Percentiles rank a stretch among this genome's conserved stretches.
These are phyloP conservation scores for Alnus rubra DNA, from an alignment of 306 rosid genomes.

Conservation along the genomic window DNA sequence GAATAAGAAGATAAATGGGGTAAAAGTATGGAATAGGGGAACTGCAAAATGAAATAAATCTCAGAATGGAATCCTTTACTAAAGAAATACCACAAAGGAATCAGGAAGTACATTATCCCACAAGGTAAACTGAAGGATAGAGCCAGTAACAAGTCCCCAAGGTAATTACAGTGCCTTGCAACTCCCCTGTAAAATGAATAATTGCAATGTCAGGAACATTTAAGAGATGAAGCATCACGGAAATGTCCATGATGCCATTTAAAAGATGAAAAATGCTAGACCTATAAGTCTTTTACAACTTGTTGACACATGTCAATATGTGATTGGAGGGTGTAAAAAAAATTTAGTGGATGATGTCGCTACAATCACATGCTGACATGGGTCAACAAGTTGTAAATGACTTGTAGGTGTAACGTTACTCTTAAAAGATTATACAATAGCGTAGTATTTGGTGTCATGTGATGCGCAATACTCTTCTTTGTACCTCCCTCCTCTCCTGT, in stretches of 20 bases:
- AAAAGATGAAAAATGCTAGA: too few species aligned
- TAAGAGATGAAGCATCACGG: conserved; percentile 19
- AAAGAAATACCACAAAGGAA: conserved; percentile 5
- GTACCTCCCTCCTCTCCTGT: neutral
- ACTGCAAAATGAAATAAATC: conserved; percentile 50
- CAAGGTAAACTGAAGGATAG: conserved; percentile 94
- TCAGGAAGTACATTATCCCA: conserved; percentile 69
- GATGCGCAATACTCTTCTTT: neutral
- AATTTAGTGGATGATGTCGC: too few species aligned
- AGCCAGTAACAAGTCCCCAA: conserved; percentile 93
- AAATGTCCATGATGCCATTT: conserved; percentile 4
- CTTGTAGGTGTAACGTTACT: too few species aligned
- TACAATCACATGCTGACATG: too few species aligned
- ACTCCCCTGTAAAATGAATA: conserved; percentile 66
- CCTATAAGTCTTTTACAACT: too few species aligned
- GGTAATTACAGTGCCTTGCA: conserved; percentile 93
- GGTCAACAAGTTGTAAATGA: too few species aligned
- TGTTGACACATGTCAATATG: too few species aligned
- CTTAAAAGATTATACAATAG: neutral
- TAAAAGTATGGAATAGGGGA: conserved; percentile 93
- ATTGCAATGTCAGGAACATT: conserved; percentile 18
- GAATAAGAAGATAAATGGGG: conserved; percentile 89
- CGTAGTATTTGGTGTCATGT: neutral
- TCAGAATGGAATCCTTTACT: conserved; percentile 11
- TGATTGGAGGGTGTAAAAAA: too few species aligned